Percentiles rank a stretch among this genome's conserved stretches.
These are phyloP conservation scores for Penicillium paradoxum DNA, from an alignment of 495 filamentous ascomycete species.

Conservation along the genomic window DNA sequence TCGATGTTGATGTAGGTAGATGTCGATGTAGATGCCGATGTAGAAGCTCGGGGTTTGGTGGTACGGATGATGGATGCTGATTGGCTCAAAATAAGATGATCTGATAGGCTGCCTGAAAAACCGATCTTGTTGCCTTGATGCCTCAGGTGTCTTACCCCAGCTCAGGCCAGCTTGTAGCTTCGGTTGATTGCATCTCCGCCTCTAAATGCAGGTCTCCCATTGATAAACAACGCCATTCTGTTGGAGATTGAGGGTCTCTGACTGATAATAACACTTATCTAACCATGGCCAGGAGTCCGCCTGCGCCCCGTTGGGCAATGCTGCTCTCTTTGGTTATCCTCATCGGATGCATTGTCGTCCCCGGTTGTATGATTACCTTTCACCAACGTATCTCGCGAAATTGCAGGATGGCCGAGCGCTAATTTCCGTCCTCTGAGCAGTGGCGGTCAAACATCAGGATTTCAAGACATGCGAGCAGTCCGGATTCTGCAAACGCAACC, in stretches of 20 bases:
- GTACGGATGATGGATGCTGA: too few relatives aligned
- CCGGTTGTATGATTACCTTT: slow-evolving; percentile 29
- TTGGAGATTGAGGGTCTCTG: slow-evolving; percentile 39
- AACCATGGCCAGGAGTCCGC: slow-evolving; percentile 41
- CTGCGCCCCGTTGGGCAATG: slow-evolving; percentile 55
- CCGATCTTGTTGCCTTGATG: slow-evolving; percentile 5
- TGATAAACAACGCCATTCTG: slow-evolving; percentile 14
- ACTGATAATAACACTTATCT: slow-evolving; percentile 20
- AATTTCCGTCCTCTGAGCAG: slow-evolving; percentile 34
- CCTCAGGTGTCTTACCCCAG: slow-evolving; percentile 33
- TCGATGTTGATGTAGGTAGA: too few relatives aligned
- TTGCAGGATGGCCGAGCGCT: not conserved
- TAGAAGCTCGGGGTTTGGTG: too few relatives aligned
- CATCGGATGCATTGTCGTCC: slow-evolving; percentile 36
- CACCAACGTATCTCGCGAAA: not conserved
- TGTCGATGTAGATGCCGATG: too few relatives aligned
- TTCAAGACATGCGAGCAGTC: slow-evolving; percentile 96
- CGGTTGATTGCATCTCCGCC: slow-evolving; percentile 22
- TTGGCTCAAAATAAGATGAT: not conserved
- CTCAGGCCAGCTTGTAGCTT: slow-evolving; percentile 42
- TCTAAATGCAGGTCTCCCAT: slow-evolving; percentile 34
- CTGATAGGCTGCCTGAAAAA: slow-evolving; percentile 12
- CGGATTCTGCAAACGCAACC: slow-evolving; percentile 93
- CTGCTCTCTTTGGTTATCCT: slow-evolving; percentile 39
- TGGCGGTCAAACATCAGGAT: slow-evolving; percentile 84